These are phyloP conservation scores for Candida chauliodis DNA, from an alignment of 805 yeast genomes.

Conservation along the genomic window DNA sequence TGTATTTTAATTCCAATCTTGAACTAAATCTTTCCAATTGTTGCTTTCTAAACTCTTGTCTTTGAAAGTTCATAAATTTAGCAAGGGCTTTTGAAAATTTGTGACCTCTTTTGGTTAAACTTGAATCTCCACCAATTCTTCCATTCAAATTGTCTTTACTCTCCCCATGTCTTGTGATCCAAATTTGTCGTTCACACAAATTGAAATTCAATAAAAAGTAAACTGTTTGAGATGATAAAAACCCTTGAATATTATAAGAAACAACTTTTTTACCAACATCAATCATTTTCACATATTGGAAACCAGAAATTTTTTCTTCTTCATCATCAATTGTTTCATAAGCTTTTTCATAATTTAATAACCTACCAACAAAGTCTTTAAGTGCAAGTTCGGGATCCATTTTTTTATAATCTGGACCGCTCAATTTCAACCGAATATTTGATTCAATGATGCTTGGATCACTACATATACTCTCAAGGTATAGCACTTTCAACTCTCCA, in stretches of 20 bases:
- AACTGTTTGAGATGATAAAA: constrained; percentile 88
- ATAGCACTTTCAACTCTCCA: constrained; percentile 71
- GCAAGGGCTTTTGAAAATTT: constrained; percentile 72
- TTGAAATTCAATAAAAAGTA: constrained; percentile 88
- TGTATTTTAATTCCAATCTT: constrained; percentile 43
- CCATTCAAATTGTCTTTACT: constrained; percentile 82
- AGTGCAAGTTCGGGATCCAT: constrained; percentile 82
- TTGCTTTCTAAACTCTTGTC: constrained; percentile 60
- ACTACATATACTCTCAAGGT: constrained; percentile 82
- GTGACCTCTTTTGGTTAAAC: constrained; percentile 72
- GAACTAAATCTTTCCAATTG: constrained; percentile 55
- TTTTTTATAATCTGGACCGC: constrained; percentile 88
- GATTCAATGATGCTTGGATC: constrained; percentile 75
- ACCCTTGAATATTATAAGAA: constrained; percentile 82
- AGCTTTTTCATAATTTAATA: constrained; percentile 80
- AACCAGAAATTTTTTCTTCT: constrained; percentile 63
- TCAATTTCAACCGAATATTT: constrained; percentile 77
- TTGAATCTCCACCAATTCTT: constrained; percentile 87
- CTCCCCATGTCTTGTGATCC: constrained; percentile 96
- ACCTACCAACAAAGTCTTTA: constrained; percentile 75
- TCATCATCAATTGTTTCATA: constrained; percentile 86
- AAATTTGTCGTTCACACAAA: constrained; percentile 81
- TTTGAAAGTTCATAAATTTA: constrained; percentile 68
- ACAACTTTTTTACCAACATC: constrained; percentile 94
- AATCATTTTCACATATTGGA: constrained; percentile 91